Base-by-base conservation (phyloP, 108 stramenopile genomes). In the Skeletonema grethae region DNA sequence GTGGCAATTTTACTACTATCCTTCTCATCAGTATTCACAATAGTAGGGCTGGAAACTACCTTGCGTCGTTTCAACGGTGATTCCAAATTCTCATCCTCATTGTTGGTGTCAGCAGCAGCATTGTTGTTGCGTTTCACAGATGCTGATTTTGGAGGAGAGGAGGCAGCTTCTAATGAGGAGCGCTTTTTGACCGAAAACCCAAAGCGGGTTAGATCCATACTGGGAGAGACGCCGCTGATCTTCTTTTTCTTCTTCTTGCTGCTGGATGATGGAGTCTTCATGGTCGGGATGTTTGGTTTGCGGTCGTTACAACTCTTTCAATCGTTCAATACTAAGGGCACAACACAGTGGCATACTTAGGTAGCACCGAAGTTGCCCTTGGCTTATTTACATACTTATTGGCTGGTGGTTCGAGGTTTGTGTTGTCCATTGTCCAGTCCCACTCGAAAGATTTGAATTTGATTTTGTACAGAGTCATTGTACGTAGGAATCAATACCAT, bases 211-310 rank as follows among this genome's bases (percentile, higher is more conserved):
- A 53, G 7, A 53, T 53, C 50, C 50, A 53, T 53, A 10, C 50
- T 7, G 22, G 50, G 50, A 7, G 50, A 53, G 9, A 53, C 20
- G 22, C 20, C 50, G 22, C 20, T 53, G 50, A 8, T 22, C 50
- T 53, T 53, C 50, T 53, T 53, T 53, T 53, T 53, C 50, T 53
- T 53, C 50, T 53, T 53, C 22, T 53, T 53, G 7, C 50, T 8
- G 15, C 41, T 43, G 41, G 41, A 43, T 24, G 22, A 53, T 20
- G 50, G 50, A 8, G 50, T 53, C 50, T 53, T 53, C 50, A 53
- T 53, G 15, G 22, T 53, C 22, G 41, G 38, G 2, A 39, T 28
- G 25, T 28, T 34, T 34, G 32, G 32, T n/a, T n/a, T n/a, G n/a
- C n/a, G n/a, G n/a, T n/a, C n/a, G n/a, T n/a, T n/a, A n/a, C n/a